Percentiles rank a stretch among this genome's conserved stretches.
phyloP scores from a whole-genome alignment of 352 stramenopile genomes.

The Globisporangium mamillatum region DNA sequence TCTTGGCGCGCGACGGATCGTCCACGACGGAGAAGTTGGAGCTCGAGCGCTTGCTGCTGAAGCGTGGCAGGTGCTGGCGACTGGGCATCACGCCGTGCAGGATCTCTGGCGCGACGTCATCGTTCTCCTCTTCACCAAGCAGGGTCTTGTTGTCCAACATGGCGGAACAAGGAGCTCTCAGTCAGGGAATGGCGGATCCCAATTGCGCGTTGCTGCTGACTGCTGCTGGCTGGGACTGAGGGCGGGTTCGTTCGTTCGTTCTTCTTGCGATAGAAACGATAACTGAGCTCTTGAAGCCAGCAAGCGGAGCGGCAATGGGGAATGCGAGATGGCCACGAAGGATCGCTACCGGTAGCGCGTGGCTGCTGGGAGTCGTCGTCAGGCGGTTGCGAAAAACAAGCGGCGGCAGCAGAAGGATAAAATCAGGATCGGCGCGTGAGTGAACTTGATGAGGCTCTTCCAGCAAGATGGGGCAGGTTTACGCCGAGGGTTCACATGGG shows the following conservation, averaged over 20 bases:
- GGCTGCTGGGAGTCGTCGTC: not conserved
- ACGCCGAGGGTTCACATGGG: not conserved
- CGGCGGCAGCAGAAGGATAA: not conserved
- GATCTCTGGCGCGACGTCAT: conserved; percentile 16
- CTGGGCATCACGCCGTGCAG: conserved; percentile 9
- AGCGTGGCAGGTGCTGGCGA: conserved; percentile 26
- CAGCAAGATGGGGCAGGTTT: not conserved
- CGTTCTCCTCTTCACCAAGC: conserved; percentile 12
- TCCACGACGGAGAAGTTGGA: conserved; percentile 13
- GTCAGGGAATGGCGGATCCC: not conserved
- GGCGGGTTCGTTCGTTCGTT: not conserved
- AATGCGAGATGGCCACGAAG: not conserved
- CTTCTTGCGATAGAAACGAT: not conserved
- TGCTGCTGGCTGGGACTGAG: not conserved
- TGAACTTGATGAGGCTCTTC: not conserved
- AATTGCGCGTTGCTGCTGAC: not conserved
- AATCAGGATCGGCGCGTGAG: not conserved
- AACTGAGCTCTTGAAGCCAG: not conserved
- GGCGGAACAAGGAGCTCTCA: not conserved
- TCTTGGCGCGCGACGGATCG: conserved; percentile 6
- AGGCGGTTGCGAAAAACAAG: not conserved
- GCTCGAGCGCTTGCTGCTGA: conserved; percentile 28
- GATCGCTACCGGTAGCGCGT: not conserved
- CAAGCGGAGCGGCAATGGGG: not conserved
- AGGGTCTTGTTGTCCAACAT: conserved; percentile 5